phyloP scores from a whole-genome alignment of 495 filamentous ascomycete species.

The Aspergillus coremiiformis region DNA sequence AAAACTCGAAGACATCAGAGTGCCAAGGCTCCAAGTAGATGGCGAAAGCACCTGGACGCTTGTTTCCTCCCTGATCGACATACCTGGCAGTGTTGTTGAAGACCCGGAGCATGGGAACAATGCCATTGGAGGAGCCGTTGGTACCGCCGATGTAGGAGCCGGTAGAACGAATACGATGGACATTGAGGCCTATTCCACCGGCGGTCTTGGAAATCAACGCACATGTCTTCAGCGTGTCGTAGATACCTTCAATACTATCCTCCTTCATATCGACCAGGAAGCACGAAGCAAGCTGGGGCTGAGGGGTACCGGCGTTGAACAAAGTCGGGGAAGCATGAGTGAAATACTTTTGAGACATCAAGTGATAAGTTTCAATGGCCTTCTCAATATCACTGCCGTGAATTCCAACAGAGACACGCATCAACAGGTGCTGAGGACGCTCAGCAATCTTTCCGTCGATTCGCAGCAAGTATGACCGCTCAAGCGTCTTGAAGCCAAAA shows the following conservation, averaged over 20 bases:
- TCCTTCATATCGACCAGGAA: slow-evolving; percentile 98
- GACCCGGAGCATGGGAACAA: slow-evolving; percentile 95
- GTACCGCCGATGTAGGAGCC: slow-evolving; percentile 96
- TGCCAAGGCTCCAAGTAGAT: slow-evolving; percentile 99
- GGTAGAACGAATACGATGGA: slow-evolving; percentile 92
- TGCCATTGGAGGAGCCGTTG: slow-evolving; percentile 94
- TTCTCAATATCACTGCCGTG: slow-evolving; percentile 91
- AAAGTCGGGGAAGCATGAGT: slow-evolving; percentile 96
- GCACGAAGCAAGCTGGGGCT: slow-evolving; percentile 89
- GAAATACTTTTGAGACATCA: slow-evolving; percentile 97
- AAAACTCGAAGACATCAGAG: slow-evolving; percentile 92
- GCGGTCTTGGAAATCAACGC: slow-evolving; percentile 99
- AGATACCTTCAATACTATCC: slow-evolving; percentile 98
- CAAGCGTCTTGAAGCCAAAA: slow-evolving; percentile 98
- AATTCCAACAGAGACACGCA: slow-evolving; percentile 96
- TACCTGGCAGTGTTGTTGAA: slow-evolving; percentile 99
- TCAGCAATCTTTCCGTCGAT: slow-evolving; percentile 91
- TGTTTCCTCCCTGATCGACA: slow-evolving; percentile 98
- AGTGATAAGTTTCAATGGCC: slow-evolving; percentile 92
- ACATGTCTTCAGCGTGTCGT: slow-evolving; percentile 97
- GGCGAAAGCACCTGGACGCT: slow-evolving; percentile 95
- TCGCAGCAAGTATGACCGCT: slow-evolving; percentile 92
- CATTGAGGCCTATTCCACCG: slow-evolving; percentile 91
- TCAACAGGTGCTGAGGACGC: slow-evolving; percentile 97
- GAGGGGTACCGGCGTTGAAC: slow-evolving; percentile 94